Conservation (phyloP, 108 stramenopile genomes). For the Tribonema minus region DNA sequence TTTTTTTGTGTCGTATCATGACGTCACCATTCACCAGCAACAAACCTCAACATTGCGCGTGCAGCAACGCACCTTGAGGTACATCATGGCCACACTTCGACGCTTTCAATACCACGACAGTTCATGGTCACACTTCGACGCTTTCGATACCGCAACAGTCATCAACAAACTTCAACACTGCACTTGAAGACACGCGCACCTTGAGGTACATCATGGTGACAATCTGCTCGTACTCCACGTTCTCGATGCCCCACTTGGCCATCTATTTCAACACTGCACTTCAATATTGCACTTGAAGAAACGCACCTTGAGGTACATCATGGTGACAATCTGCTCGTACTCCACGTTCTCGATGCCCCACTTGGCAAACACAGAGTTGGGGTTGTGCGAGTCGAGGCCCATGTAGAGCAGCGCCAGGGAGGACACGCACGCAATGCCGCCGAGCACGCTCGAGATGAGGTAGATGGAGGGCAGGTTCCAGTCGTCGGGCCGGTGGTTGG, state of each 20-base stretch:
- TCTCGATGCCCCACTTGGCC: neutral
- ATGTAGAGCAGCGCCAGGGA: conserved; percentile 17
- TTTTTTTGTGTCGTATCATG: no score
- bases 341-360: conserved; percentile 2
- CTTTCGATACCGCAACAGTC: neutral
- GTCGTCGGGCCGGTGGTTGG: conserved; percentile 8
- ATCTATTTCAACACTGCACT: no score
- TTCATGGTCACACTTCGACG: conserved; percentile 4
- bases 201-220: conserved; percentile 29
- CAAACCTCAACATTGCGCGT: neutral
- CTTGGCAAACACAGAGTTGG: neutral
- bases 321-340: conserved; percentile 13
- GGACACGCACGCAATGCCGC: conserved; percentile 40
- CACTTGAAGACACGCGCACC: neutral
- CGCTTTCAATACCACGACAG: neutral
- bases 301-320: conserved; percentile 31
- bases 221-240: conserved; percentile 14
- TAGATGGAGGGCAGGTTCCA: conserved; percentile 35
- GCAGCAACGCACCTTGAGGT: conserved; percentile 12
- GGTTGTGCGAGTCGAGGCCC: conserved; percentile 11
- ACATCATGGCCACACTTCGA: conserved; percentile 13
- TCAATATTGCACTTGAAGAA: neutral
- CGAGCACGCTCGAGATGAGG: conserved; percentile 17
- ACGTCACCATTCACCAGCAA: no score
- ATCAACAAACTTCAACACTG: no score